A percentile compares a stretch with the other conserved stretches of the same genome.
Conservation (phyloP, 106 monocot species). For the Dioscorea alata region DNA sequence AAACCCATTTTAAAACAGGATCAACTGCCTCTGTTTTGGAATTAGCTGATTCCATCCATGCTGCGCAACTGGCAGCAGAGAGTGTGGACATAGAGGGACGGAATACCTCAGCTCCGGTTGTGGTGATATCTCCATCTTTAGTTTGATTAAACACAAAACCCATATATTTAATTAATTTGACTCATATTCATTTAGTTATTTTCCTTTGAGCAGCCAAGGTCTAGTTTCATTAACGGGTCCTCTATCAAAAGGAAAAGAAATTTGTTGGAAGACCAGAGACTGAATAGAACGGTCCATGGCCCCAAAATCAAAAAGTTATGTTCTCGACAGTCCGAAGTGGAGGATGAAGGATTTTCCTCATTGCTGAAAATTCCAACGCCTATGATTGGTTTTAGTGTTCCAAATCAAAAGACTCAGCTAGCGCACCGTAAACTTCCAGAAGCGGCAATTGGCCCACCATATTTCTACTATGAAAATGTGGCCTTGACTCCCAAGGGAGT, state of each 20-base stretch:
- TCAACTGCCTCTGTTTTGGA: slow-evolving; percentile 35
- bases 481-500: slow-evolving; percentile 76
- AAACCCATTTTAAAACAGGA: slow-evolving; percentile 10
- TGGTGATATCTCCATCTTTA: background rate
- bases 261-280: background rate
- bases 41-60: slow-evolving; percentile 54
- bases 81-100: background rate
- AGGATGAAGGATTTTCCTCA: slow-evolving; percentile 4
- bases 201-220: background rate
- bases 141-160: background rate
- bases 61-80: slow-evolving; percentile 46
- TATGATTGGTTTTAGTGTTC: slow-evolving; percentile 81
- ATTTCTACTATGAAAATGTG: slow-evolving; percentile 88
- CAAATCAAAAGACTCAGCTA: slow-evolving; percentile 14
- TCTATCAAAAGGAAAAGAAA: background rate
- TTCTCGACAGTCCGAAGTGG: background rate
- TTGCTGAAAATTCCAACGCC: slow-evolving; percentile 37
- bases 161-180: background rate
- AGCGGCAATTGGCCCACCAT: slow-evolving; percentile 65
- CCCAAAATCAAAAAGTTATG: background rate
- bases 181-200: background rate
- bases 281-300: background rate
- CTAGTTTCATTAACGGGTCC: background rate
- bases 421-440: slow-evolving; percentile 45
- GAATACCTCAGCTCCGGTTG: background rate